phyloP scores from a whole-genome alignment of 352 stramenopile species.

The Globisporangium irregulare region DNA sequence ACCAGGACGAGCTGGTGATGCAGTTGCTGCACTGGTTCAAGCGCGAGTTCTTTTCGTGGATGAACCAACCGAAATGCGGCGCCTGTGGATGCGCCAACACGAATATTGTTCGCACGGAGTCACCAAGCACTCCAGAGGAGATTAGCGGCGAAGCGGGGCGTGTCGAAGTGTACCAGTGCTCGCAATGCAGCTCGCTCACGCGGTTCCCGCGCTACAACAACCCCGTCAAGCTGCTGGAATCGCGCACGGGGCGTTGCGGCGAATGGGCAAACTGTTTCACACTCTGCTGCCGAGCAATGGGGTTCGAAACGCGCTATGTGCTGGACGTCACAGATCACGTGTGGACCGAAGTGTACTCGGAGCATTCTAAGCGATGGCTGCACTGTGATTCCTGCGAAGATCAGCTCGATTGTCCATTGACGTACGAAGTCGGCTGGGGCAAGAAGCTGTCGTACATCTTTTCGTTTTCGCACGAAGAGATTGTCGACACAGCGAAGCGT shows the following conservation, averaged over 20 bases:
- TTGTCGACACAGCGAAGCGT: slow-evolving; percentile 87
- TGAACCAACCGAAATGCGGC: slow-evolving; percentile 74
- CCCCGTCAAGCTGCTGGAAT: slow-evolving; percentile 83
- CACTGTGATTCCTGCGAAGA: slow-evolving; percentile 94
- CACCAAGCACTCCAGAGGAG: slow-evolving; percentile 56
- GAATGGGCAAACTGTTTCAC: slow-evolving; percentile 95
- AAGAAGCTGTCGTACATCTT: slow-evolving; percentile 94
- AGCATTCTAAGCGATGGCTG: slow-evolving; percentile 84
- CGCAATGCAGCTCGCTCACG: slow-evolving; percentile 42
- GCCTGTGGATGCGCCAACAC: slow-evolving; percentile 56
- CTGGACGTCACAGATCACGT: slow-evolving; percentile 95
- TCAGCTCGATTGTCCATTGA: slow-evolving; percentile 89
- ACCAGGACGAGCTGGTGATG: slow-evolving; percentile 69
- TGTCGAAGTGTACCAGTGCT: slow-evolving; percentile 88
- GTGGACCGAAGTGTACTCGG: slow-evolving; percentile 92
- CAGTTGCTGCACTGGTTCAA: slow-evolving; percentile 90
- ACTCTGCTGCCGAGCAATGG: slow-evolving; percentile 85
- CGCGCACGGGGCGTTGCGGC: slow-evolving; percentile 83
- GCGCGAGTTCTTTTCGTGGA: slow-evolving; percentile 89
- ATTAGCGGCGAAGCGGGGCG: slow-evolving; percentile 52
- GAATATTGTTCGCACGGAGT: slow-evolving; percentile 34
- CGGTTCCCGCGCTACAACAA: slow-evolving; percentile 91
- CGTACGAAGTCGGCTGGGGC: slow-evolving; percentile 95
- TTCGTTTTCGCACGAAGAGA: slow-evolving; percentile 82
- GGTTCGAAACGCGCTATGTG: slow-evolving; percentile 91